These are phyloP conservation scores for Globisporangium paddicum DNA, from an alignment of 352 stramenopile genomes.

Conservation along the genomic window DNA sequence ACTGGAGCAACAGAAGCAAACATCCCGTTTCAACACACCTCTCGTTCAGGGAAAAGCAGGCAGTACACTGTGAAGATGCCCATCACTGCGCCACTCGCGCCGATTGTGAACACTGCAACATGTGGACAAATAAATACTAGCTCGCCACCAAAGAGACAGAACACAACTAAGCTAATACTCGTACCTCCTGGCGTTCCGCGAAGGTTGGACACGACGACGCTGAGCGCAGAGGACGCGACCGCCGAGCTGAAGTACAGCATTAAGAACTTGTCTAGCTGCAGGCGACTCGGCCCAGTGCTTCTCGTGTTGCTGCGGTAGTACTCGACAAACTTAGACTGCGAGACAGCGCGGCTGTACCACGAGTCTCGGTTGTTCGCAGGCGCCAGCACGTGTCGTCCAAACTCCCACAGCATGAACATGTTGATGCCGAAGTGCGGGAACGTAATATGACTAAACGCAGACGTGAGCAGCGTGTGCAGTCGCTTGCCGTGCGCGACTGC, in stretches of 20 bases:
- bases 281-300: constrained; percentile 19
- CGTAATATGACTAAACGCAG: constrained; percentile 82
- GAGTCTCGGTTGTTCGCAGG: constrained; percentile 31
- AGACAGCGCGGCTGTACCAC: constrained; percentile 51
- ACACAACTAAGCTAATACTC: not conserved
- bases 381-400: constrained; percentile 61
- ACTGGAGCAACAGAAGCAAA: not conserved
- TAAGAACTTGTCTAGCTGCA: constrained; percentile 63
- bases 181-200: constrained; percentile 51
- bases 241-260: constrained; percentile 69
- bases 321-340: constrained; percentile 42
- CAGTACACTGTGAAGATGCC: constrained; percentile 77
- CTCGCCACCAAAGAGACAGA: not conserved
- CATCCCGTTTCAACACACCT: too few species aligned
- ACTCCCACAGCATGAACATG: constrained; percentile 90
- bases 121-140: not conserved
- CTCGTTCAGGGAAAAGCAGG: constrained; percentile 58
- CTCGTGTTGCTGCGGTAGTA: constrained; percentile 25
- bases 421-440: constrained; percentile 80
- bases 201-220: constrained; percentile 58
- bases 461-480: constrained; percentile 70
- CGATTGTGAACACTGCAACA: constrained; percentile 69
- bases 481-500: constrained; percentile 57
- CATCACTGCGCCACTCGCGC: constrained; percentile 76
- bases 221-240: constrained; percentile 62